Evolutionary conservation across 805 yeast genomes (phyloP).

Genomic region (Myxozyma vanderwaltii): DNA sequence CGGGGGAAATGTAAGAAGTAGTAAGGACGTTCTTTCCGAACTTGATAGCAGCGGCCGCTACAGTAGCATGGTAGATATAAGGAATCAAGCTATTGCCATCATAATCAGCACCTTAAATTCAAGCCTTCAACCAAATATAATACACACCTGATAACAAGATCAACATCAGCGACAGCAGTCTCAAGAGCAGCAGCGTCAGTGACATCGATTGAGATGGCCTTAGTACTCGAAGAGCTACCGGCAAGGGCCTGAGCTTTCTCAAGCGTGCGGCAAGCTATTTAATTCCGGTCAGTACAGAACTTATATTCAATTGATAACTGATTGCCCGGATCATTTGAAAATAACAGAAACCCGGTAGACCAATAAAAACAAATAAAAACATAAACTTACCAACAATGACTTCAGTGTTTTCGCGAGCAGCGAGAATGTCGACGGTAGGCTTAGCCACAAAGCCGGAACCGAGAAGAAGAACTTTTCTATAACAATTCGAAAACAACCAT

Average conservation of each 20-base stretch:
- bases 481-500: neutral
- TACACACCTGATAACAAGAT: conserved; percentile 74
- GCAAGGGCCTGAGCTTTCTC: conserved; percentile 85
- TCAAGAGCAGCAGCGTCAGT: conserved; percentile 76
- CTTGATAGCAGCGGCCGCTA: conserved; percentile 91
- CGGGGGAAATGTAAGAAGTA: conserved; percentile 84
- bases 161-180: conserved; percentile 72
- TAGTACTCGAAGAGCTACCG: conserved; percentile 60
- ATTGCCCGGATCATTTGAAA: no score
- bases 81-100: conserved; percentile 65
- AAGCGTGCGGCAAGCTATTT: conserved; percentile 81
- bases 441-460: conserved; percentile 92
- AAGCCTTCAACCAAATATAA: no score
- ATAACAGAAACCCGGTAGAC: no score
- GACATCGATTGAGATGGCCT: conserved; percentile 87
- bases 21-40: conserved; percentile 82
- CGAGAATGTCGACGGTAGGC: conserved; percentile 93
- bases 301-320: neutral
- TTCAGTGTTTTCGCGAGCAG: conserved; percentile 71
- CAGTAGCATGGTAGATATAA: conserved; percentile 89
- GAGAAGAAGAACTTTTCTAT: conserved; percentile 34
- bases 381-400: conserved; percentile 67
- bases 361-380: no score
- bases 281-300: no score
- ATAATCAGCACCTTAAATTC: neutral